Evolutionary conservation across 2,329 filamentous ascomycete species (phyloP).

Genomic region (Beauveria caledonica): DNA sequence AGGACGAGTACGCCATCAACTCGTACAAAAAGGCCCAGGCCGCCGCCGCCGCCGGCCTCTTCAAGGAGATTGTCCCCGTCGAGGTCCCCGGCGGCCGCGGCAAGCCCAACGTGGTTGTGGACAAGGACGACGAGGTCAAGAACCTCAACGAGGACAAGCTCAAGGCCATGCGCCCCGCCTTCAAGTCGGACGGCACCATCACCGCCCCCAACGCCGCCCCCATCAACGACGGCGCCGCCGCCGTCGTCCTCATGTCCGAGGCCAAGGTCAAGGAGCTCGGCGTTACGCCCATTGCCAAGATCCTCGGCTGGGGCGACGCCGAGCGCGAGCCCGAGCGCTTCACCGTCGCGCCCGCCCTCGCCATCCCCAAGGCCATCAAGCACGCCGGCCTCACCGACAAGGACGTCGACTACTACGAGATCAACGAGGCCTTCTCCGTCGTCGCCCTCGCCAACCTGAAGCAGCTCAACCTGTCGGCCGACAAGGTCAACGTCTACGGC

Average conservation of each 20-base stretch:
- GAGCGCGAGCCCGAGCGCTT: constrained; percentile 89
- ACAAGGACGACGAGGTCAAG: constrained; percentile 91
- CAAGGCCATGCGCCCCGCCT: constrained; percentile 74
- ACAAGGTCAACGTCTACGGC: constrained; percentile 92
- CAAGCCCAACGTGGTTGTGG: constrained; percentile 74
- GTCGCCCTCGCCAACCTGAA: constrained; percentile 96
- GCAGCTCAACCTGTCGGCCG: constrained; percentile 67
- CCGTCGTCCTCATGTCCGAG: constrained; percentile 88
- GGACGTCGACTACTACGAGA: constrained; percentile 88
- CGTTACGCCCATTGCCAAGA: constrained; percentile 89
- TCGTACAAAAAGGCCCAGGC: constrained; percentile 90
- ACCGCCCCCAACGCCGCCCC: constrained; percentile 96
- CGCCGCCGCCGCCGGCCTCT: constrained; percentile 72
- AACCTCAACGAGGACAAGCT: constrained; percentile 84
- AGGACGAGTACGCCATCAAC: constrained; percentile 93
- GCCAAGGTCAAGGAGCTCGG: constrained; percentile 86
- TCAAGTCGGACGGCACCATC: constrained; percentile 77
- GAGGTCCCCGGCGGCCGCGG: constrained; percentile 82
- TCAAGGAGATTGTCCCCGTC: constrained; percentile 84
- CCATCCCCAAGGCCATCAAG: constrained; percentile 94
- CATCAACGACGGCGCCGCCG: constrained; percentile 88
- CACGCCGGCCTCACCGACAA: constrained; percentile 76
- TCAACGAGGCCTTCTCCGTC: constrained; percentile 98
- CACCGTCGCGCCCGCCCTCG: constrained; percentile 86
- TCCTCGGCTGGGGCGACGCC: constrained; percentile 94